These are phyloP conservation scores for Leccinum ochraceum DNA, from an alignment of 768 basidiomycete species.

Conservation along the genomic window DNA sequence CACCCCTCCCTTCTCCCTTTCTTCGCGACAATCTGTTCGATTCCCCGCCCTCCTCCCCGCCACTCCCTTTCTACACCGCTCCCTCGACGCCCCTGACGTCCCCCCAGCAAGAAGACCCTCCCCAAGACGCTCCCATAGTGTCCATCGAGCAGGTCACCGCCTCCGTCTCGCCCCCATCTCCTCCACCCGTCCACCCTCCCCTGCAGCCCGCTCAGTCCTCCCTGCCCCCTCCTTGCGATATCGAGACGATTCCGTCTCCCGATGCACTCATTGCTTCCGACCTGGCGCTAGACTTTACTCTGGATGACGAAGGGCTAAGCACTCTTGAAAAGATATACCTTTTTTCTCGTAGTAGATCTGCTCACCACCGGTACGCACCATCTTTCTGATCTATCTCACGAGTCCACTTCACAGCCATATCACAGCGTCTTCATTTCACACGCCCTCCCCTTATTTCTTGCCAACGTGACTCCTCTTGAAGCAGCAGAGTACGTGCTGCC, in stretches of 20 bases:
- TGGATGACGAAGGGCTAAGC: slow-evolving; percentile 81
- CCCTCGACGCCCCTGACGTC: slow-evolving; percentile 47
- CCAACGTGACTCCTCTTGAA: slow-evolving; percentile 78
- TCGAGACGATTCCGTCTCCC: slow-evolving; percentile 28
- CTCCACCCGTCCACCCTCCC: slow-evolving; percentile 25
- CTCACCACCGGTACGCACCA: slow-evolving; percentile 50
- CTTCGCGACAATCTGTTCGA: slow-evolving; percentile 39
- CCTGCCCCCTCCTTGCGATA: slow-evolving; percentile 24
- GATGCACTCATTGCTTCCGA: slow-evolving; percentile 32
- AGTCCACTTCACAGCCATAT: slow-evolving; percentile 31
- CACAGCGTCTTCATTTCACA: slow-evolving; percentile 79
- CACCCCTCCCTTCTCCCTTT: slow-evolving; percentile 36
- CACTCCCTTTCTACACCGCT: slow-evolving; percentile 47
- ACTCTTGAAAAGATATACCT: slow-evolving; percentile 92
- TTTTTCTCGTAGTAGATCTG: slow-evolving; percentile 75
- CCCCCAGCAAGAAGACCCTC: slow-evolving; percentile 40
- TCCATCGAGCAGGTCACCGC: slow-evolving; percentile 22
- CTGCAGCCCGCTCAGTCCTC: slow-evolving; percentile 22
- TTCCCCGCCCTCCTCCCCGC: slow-evolving; percentile 40
- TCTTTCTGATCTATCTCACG: not conserved
- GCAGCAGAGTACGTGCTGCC: slow-evolving; percentile 93
- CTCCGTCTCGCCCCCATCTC: slow-evolving; percentile 24
- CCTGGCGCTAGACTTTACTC: slow-evolving; percentile 39
- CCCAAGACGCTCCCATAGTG: slow-evolving; percentile 22
- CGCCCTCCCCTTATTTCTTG: slow-evolving; percentile 76